Base-by-base conservation (phyloP, 768 basidiomycete genomes). In the Amanita muscaria region DNA sequence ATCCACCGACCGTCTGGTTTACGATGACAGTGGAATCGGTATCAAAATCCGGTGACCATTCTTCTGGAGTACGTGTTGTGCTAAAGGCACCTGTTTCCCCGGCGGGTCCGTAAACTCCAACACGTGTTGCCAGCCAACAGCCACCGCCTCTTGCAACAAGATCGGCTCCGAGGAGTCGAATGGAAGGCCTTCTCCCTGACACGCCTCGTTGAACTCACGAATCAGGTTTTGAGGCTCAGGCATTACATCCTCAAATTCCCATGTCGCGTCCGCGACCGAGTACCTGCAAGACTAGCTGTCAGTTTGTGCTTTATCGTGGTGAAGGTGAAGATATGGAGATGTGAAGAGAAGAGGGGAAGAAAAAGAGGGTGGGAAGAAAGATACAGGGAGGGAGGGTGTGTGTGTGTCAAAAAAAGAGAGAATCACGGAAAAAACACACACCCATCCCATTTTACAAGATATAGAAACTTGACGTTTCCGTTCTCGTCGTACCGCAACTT, bases 381-480 rank as follows among this genome's bases (percentile, higher is more conserved):
- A 25, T 4, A 48, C 34, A n/a, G n/a, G n/a, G n/a, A n/a, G n/a
- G n/a, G n/a, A n/a, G n/a, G n/a, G n/a, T n/a, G n/a, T n/a, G n/a
- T n/a, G n/a, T n/a, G n/a, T n/a, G n/a, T n/a, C n/a, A n/a, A n/a
- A n/a, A n/a, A n/a, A n/a, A n/a, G n/a, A n/a, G n/a, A n/a, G n/a
- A 41, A 38, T 33, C n/a, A 34, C 41, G 34, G 19, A 25, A 29
- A 33, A 12, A 24, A 19, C 4, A 53, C 61, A 53, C 35, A 68
- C 68, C 60, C 62, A 10, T 63, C 61, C 68, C 68, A 70, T 54
- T 64, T 66, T 15, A 70, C 59, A 14, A 70, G 62, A 57, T 67
- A 70, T 2, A 53, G 40, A 9, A 57, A 54, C 4, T 37, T 40
- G 23, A 21, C 46, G 35, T 6, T 57, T 59, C 4, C 37, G 24